Evolutionary conservation across 169 alveolate species (phyloP), one percentile per base, ranked within the genome.

Genomic region (Plasmodium gonderi): DNA sequence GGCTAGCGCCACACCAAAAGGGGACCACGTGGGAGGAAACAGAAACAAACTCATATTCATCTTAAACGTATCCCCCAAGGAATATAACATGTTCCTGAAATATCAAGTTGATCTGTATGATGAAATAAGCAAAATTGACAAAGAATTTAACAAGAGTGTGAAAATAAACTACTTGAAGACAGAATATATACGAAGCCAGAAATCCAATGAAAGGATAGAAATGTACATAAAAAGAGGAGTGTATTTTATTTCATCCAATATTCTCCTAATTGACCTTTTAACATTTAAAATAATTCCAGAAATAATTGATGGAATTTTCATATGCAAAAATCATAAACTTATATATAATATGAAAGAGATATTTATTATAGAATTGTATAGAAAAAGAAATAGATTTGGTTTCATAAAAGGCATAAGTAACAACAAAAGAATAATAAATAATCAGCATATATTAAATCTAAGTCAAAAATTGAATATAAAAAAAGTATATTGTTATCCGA

Each of bases 241-340:
- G 5, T 90, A 90, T 38, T 90, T 90, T 31, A 90, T 90, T 20
- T 90, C 94, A 26, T 90, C 94, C 6, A 90, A 90, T 65, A 33
- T 90, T 11, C 44, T 90, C 45, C 42, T 90, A 42, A 90, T 90
- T 3, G 94, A 90, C 29, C 38, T 90, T 47, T 78, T 90, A 90
- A 90, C 94, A 44, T 90, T 77, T 79, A 90, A 90, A 90, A 78
- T 90, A 42, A 90, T 90, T 12, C 94, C 94, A 8, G 94, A 90
- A 90, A 78, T 90, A 44, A 90, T 90, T 36, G 94, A 90, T 78
- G 94, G 94, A 0, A 90, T 90, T 17, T 90, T 90, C 49, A 78
- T 90, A 29, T 90, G 94, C 51, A 77, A 79, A 65, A 90, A 67
- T 33, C 94, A 90, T 11, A 90, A 68, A 44, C 90, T 90, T 14